phyloP scores from a whole-genome alignment of 495 filamentous ascomycete genomes.

The Penicillium coprophilum region DNA sequence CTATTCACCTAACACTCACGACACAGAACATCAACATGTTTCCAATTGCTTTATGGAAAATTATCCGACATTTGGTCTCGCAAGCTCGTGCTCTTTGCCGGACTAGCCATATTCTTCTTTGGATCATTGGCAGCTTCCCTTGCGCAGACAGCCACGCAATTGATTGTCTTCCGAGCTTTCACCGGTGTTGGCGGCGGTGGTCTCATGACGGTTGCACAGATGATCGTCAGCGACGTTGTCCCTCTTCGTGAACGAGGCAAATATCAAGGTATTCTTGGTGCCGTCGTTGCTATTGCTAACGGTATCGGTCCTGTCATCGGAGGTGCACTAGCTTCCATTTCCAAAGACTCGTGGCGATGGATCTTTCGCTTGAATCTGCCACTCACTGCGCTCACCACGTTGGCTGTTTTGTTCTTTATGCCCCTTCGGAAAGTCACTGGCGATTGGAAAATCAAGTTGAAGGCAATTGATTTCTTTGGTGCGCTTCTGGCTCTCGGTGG shows the following conservation, averaged over 20 bases:
- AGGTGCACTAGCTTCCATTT: slow-evolving; percentile 45
- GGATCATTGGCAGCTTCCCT: slow-evolving; percentile 55
- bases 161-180: slow-evolving; percentile 56
- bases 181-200: slow-evolving; percentile 58
- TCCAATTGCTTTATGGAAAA: slow-evolving; percentile 55
- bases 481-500: slow-evolving; percentile 40
- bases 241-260: slow-evolving; percentile 56
- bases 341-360: slow-evolving; percentile 53
- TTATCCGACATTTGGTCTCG: slow-evolving; percentile 60
- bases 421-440: slow-evolving; percentile 50
- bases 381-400: slow-evolving; percentile 44
- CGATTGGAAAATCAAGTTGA: slow-evolving; percentile 50
- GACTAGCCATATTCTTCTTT: slow-evolving; percentile 53
- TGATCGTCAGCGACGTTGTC: slow-evolving; percentile 57
- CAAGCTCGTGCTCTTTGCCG: slow-evolving; percentile 52
- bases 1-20: not conserved
- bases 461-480: slow-evolving; percentile 50
- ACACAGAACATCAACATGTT: slow-evolving; percentile 52
- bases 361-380: slow-evolving; percentile 55
- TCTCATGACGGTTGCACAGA: slow-evolving; percentile 53
- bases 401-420: slow-evolving; percentile 53
- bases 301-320: slow-evolving; percentile 57
- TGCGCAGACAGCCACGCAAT: slow-evolving; percentile 49
- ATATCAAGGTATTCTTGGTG: slow-evolving; percentile 59
- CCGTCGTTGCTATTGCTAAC: slow-evolving; percentile 53